These are phyloP conservation scores for Mycena albidolilacea DNA, from an alignment of 768 basidiomycete species.

Conservation along the genomic window DNA sequence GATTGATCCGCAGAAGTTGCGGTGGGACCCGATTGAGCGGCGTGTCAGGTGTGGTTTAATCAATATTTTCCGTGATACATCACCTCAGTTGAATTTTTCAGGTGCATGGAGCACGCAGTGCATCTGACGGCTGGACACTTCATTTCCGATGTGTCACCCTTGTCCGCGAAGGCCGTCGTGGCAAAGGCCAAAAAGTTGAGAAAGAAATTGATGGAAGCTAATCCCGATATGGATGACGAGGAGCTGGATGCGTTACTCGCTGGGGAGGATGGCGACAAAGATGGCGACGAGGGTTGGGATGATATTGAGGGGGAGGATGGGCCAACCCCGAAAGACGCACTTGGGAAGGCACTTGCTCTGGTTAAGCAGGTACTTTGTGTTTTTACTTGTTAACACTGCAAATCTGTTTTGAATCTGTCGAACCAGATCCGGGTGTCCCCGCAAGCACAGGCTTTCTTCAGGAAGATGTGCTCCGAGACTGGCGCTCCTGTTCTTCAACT, in stretches of 20 bases:
- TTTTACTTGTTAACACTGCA: no score
- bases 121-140: constrained; percentile 49
- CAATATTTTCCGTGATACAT: background rate
- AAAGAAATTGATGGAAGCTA: constrained; percentile 13
- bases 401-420: no score
- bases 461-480: background rate
- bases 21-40: constrained; percentile 44
- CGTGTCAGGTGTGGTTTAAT: constrained; percentile 39
- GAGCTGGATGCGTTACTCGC: constrained; percentile 18
- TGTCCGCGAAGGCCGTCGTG: constrained; percentile 14
- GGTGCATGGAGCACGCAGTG: constrained; percentile 53
- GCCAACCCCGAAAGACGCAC: no score
- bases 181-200: constrained; percentile 18
- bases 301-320: no score
- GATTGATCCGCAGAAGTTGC: constrained; percentile 28
- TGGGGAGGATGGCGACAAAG: no score
- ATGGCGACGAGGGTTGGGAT: no score
- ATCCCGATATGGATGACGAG: constrained; percentile 24
- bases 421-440: no score
- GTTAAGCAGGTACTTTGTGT: no score
- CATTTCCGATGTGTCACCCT: constrained; percentile 43
- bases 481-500: background rate
- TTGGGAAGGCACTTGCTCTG: no score
- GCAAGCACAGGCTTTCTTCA: no score
- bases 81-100: constrained; percentile 18